Percentiles rank a stretch among this genome's conserved stretches.
Evolutionary conservation across 768 basidiomycete genomes (phyloP).

Genomic region (Strobilomyces dryophilus): DNA sequence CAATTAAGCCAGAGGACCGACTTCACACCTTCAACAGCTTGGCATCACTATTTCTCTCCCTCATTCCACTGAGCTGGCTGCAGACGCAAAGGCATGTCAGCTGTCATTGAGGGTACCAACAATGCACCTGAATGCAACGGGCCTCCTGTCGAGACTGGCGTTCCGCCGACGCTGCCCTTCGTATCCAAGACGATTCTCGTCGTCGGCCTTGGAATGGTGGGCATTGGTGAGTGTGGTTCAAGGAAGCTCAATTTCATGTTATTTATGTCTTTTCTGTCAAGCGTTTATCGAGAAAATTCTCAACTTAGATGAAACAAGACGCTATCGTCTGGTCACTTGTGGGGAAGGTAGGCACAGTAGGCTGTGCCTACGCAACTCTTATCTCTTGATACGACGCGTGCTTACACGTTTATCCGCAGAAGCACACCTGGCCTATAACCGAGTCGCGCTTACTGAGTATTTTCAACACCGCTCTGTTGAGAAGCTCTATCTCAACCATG

Average conservation of each 20-base stretch:
- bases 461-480: conserved; percentile 57
- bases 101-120: neutral
- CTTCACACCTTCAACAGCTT: neutral
- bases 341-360: conserved; percentile 55
- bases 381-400: conserved; percentile 20
- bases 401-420: conserved; percentile 23
- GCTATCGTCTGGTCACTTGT: conserved; percentile 53
- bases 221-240: conserved; percentile 3
- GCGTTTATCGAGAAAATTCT: conserved; percentile 72
- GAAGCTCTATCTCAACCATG: conserved; percentile 56
- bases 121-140: neutral
- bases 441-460: conserved; percentile 51
- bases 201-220: conserved; percentile 10
- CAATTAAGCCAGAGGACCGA: neutral
- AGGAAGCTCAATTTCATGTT: neutral
- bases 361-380: conserved; percentile 12
- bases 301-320: conserved; percentile 44
- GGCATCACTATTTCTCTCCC: neutral
- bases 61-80: neutral
- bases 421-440: conserved; percentile 50
- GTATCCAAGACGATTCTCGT: conserved; percentile 4
- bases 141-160: neutral
- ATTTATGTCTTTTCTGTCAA: neutral
- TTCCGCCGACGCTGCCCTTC: neutral
- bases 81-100: neutral